Conservation (phyloP, 2,329 filamentous ascomycete genomes). For the Blumeria graminis region DNA sequence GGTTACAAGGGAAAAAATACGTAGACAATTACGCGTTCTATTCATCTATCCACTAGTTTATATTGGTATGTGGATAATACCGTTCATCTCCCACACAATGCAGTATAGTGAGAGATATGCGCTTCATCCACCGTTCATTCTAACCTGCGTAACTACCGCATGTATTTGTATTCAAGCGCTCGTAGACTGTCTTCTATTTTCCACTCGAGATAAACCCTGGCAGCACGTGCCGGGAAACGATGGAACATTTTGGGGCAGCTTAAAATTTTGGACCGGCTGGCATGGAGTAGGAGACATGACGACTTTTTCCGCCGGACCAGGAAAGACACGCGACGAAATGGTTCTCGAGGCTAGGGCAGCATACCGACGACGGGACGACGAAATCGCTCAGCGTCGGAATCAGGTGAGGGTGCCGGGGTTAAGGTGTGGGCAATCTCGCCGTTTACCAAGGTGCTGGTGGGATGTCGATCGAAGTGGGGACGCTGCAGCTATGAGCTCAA, state of each 20-base stretch:
- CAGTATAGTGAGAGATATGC: slow-evolving; percentile 29
- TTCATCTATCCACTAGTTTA: slow-evolving; percentile 60
- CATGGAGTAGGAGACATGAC: slow-evolving; percentile 8
- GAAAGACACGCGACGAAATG: slow-evolving; percentile 28
- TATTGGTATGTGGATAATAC: slow-evolving; percentile 45
- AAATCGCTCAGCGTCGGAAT: slow-evolving; percentile 18
- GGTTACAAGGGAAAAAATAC: slow-evolving; percentile 27
- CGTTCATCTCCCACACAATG: slow-evolving; percentile 40
- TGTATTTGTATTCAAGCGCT: slow-evolving; percentile 41
- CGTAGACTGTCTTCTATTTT: slow-evolving; percentile 44
- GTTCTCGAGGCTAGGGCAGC: slow-evolving; percentile 25
- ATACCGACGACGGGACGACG: slow-evolving; percentile 23
- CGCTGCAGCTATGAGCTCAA: neutral
- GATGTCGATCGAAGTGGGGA: slow-evolving; percentile 7
- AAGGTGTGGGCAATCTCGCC: slow-evolving; percentile 4
- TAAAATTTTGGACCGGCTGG: slow-evolving; percentile 15
- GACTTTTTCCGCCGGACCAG: slow-evolving; percentile 16
- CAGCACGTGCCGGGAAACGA: slow-evolving; percentile 23
- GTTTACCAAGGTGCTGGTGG: slow-evolving; percentile 14
- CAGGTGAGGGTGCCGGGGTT: slow-evolving; percentile 7
- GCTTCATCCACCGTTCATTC: slow-evolving; percentile 26
- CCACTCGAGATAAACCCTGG: slow-evolving; percentile 48
- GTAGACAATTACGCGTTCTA: slow-evolving; percentile 42
- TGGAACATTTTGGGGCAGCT: slow-evolving; percentile 16
- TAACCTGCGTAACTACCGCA: slow-evolving; percentile 29